These are phyloP conservation scores for Oryza rufipogon DNA, from an alignment of 176 grass and related monocot species.

Conservation along the genomic window DNA sequence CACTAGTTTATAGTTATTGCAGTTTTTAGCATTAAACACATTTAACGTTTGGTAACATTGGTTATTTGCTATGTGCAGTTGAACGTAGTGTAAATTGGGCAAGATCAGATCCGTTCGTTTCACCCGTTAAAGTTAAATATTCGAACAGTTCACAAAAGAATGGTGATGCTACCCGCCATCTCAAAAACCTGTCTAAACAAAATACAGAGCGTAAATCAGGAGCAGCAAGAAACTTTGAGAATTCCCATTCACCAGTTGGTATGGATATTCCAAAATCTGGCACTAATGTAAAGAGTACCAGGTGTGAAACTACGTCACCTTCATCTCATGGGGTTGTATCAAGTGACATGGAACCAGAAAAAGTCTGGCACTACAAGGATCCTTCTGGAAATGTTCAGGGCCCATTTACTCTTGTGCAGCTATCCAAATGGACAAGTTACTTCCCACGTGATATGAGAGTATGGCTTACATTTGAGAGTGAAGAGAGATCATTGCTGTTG, in stretches of 20 bases:
- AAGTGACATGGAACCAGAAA: conserved; percentile 68
- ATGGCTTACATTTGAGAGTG: conserved; percentile 87
- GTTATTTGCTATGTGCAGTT: conserved; percentile 50
- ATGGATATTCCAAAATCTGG: conserved; percentile 40
- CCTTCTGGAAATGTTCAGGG: conserved; percentile 90
- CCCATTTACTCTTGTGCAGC: conserved; percentile 80
- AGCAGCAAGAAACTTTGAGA: conserved; percentile 34
- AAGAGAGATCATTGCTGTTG: conserved; percentile 83
- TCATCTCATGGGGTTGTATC: conserved; percentile 40
- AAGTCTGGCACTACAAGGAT: conserved; percentile 98
- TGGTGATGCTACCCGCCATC: conserved; percentile 23
- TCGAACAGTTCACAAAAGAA: conserved; percentile 30
- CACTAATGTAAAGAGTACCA: conserved; percentile 16
- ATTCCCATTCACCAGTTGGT: conserved; percentile 29
- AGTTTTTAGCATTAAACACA: neutral
- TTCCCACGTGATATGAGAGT: conserved; percentile 84
- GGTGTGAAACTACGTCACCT: conserved; percentile 42
- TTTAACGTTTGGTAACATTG: conserved; percentile 28
- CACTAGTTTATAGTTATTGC: conserved; percentile 17
- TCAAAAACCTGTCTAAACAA: conserved; percentile 29
- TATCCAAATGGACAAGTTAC: conserved; percentile 83
- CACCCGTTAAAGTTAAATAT: conserved; percentile 47
- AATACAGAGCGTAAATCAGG: conserved; percentile 31
- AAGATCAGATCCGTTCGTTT: conserved; percentile 43
- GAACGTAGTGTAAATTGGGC: conserved; percentile 29